These are phyloP conservation scores for Penicillium capsulatum DNA, from an alignment of 2,329 filamentous ascomycete genomes.

Conservation along the genomic window DNA sequence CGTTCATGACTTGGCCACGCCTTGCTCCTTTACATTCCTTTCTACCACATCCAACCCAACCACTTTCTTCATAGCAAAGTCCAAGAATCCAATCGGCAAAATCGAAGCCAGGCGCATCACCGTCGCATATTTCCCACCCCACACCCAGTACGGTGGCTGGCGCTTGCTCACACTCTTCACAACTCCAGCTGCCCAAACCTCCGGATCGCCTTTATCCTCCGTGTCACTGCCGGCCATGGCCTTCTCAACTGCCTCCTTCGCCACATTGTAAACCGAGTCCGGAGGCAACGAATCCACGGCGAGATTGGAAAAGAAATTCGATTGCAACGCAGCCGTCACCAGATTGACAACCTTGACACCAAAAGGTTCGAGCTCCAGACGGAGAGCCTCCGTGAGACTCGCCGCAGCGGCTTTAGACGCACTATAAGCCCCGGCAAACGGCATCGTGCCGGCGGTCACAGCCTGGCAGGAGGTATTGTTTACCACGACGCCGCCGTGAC, in stretches of 20 bases:
- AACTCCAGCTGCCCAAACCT: conserved; percentile 1
- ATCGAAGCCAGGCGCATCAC: background rate
- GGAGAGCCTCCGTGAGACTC: background rate
- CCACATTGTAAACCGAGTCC: background rate
- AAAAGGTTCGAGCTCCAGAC: conserved; percentile 3
- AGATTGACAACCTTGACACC: conserved; percentile 6
- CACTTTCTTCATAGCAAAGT: conserved; percentile 1
- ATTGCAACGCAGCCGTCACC: background rate
- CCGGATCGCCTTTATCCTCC: background rate
- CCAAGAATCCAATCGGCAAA: background rate
- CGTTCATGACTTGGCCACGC: no score
- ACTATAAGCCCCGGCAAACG: conserved; percentile 33
- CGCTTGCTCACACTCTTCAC: conserved; percentile 1
- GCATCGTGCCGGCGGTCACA: conserved; percentile 24
- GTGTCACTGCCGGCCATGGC: background rate
- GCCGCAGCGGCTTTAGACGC: conserved; percentile 19
- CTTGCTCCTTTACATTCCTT: no score
- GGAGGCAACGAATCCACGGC: background rate
- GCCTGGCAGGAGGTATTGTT: conserved; percentile 38
- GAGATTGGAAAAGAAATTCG: background rate
- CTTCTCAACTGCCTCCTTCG: background rate
- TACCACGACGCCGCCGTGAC: conserved; percentile 32
- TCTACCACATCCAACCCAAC: no score
- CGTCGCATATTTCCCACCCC: conserved; percentile 2
- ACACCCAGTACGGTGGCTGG: background rate